These are phyloP conservation scores for Capsicum baccatum DNA, from an alignment of 257 asterid species.

Conservation along the genomic window DNA sequence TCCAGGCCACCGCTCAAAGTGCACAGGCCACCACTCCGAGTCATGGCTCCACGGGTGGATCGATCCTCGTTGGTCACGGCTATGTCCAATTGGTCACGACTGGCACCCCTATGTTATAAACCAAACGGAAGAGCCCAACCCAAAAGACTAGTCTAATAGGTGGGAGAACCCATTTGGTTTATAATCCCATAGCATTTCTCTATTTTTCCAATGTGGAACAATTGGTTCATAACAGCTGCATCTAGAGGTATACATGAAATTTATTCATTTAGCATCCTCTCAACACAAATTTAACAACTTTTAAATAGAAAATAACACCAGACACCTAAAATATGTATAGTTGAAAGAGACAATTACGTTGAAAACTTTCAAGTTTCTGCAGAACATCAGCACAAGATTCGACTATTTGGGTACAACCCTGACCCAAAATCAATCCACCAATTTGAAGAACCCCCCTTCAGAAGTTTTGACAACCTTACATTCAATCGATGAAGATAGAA, in stretches of 20 bases:
- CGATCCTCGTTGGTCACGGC: too few species aligned
- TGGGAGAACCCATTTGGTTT: too few species aligned
- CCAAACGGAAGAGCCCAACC: too few species aligned
- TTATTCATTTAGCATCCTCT: background rate
- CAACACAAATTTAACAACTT: background rate
- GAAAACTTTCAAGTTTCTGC: conserved; percentile 46
- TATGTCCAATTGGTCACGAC: too few species aligned
- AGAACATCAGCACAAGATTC: conserved; percentile 53
- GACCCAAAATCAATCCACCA: conserved; percentile 56
- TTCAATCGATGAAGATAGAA: conserved; percentile 60
- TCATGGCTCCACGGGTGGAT: too few species aligned
- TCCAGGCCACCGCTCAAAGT: too few species aligned
- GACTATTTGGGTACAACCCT: conserved; percentile 48
- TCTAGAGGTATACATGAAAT: background rate
- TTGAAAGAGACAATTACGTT: conserved; percentile 43
- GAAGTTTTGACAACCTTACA: conserved; percentile 51
- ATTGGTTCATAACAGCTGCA: background rate
- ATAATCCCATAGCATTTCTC: too few species aligned
- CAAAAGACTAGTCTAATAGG: too few species aligned
- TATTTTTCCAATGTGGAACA: too few species aligned
- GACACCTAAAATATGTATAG: background rate
- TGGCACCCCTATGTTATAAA: too few species aligned
- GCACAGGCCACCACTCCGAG: too few species aligned
- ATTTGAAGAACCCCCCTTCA: conserved; percentile 48
- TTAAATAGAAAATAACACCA: background rate